phyloP scores from a whole-genome alignment of 108 stramenopile species.

The Skeletonema tropicum region DNA sequence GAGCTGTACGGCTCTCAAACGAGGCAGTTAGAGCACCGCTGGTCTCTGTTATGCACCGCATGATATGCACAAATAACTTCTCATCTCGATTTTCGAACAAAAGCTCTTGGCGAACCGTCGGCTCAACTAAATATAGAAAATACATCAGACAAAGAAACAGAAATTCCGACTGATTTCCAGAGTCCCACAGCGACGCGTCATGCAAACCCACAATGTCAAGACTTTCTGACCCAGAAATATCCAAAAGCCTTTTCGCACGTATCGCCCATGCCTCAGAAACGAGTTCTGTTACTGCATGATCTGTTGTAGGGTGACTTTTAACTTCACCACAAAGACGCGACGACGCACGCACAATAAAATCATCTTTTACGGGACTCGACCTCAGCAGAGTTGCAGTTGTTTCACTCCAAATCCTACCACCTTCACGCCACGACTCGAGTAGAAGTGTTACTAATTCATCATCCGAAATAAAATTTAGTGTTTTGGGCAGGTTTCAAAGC shows the following conservation, averaged over 20 bases:
- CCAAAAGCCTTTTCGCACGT: constrained; percentile 51
- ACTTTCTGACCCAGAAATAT: constrained; percentile 33
- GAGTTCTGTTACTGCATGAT: constrained; percentile 36
- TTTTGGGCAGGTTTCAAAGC: constrained; percentile 17
- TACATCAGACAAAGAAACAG: constrained; percentile 48
- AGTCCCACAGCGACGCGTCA: constrained; percentile 44
- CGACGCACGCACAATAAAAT: constrained; percentile 33
- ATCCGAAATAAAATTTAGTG: constrained; percentile 8
- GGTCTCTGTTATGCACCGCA: constrained; percentile 34
- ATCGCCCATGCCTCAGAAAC: constrained; percentile 55
- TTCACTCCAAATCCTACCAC: constrained; percentile 56
- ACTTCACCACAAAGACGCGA: constrained; percentile 22
- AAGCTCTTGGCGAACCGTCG: constrained; percentile 16
- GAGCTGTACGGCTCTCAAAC: constrained; percentile 26
- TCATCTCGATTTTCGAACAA: constrained; percentile 16
- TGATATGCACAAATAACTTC: constrained; percentile 50
- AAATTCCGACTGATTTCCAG: constrained; percentile 30
- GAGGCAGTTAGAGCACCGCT: constrained; percentile 25
- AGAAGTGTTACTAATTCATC: constrained; percentile 33
- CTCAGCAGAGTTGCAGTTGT: constrained; percentile 25
- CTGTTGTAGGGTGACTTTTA: constrained; percentile 21
- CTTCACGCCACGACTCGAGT: constrained; percentile 59
- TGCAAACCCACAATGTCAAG: constrained; percentile 49
- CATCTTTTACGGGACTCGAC: constrained; percentile 17
- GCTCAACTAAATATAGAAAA: constrained; percentile 47